phyloP scores from a whole-genome alignment of 495 filamentous ascomycete species.

The Hyaloscypha hepaticicola region DNA sequence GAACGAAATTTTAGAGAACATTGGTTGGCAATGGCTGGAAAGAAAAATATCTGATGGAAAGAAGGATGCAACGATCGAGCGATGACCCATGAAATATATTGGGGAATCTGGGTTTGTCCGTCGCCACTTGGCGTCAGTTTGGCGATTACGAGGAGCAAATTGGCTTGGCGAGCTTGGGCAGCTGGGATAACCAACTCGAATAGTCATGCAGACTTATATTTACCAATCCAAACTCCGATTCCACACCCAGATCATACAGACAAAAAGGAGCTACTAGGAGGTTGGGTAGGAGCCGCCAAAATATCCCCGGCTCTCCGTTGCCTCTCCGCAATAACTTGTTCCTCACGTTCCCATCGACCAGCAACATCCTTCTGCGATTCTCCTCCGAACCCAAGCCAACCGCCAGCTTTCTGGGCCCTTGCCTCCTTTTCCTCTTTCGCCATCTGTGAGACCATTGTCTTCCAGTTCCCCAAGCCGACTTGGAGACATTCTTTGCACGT shows the following conservation, averaged over 20 bases:
- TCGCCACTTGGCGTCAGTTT: background rate
- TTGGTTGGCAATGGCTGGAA: no score
- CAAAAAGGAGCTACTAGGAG: background rate
- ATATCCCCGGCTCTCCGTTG: slow-evolving; percentile 36
- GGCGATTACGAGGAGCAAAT: background rate
- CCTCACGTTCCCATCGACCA: slow-evolving; percentile 51
- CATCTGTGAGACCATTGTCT: slow-evolving; percentile 58
- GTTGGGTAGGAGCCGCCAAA: background rate
- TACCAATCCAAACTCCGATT: background rate
- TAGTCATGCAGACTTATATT: background rate
- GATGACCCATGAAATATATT: no score
- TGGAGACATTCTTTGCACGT: slow-evolving; percentile 71
- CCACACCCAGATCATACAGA: background rate
- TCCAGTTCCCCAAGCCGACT: slow-evolving; percentile 73
- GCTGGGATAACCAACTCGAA: background rate
- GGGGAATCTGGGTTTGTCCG: no score
- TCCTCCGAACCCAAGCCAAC: slow-evolving; percentile 20
- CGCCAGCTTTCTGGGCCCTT: slow-evolving; percentile 23
- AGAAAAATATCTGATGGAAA: no score
- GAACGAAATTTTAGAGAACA: no score
- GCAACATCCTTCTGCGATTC: slow-evolving; percentile 36
- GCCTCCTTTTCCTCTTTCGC: slow-evolving; percentile 37
- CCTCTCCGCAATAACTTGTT: slow-evolving; percentile 50
- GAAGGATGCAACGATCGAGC: no score
- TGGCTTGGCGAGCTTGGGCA: background rate